Evolutionary conservation across 2,329 filamentous ascomycete genomes (phyloP), one percentile per base, ranked within the genome.

Genomic region (Colletotrichum noveboracense): DNA sequence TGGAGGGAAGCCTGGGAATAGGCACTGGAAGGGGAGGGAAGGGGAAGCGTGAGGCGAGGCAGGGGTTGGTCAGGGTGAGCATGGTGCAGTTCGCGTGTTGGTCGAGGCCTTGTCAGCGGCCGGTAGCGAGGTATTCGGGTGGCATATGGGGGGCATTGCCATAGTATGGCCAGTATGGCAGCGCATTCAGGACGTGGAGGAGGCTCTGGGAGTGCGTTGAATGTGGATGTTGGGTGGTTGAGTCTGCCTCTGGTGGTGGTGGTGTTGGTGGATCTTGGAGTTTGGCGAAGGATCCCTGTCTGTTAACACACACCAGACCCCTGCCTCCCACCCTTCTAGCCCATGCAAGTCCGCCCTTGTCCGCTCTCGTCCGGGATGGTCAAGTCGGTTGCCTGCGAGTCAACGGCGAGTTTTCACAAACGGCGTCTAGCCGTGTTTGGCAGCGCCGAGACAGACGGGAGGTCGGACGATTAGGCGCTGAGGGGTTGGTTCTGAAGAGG

Each of bases 341-440:
- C n/a, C n/a, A 34, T 21, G 60, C 43, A 52, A 13, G 43, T 52
- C 43, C 43, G n/a, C 43, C 43, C 43, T 21, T 52, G 64, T 52
- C 64, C 64, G 26, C 24, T 28, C 52, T 18, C 18, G 66, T 28
- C 52, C 32, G 30, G 64, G 69, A 28, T 38, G 56, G 36, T 43
- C 30, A 34, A 48, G 62, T 71, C 61, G 55, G 66, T 16, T 21
- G 56, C 60, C 56, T 56, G 56, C 69, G 26, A 75, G 73, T 75
- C 38, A 72, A 56, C 48, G 36, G 12, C 62, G 24, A 38, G 70
- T 58, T 28, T 34, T 62, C 62, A 36, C 28, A 68, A 75, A 72
- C 69, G 73, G 73, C 56, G 55, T 32, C 73, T 68, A 75, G 73
- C 73, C 73, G 73, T 75, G 69, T 75, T 65, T 73, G 73, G 73